phyloP scores from a whole-genome alignment of 139 green algal genomes.

The Desmodesmus armatus region DNA sequence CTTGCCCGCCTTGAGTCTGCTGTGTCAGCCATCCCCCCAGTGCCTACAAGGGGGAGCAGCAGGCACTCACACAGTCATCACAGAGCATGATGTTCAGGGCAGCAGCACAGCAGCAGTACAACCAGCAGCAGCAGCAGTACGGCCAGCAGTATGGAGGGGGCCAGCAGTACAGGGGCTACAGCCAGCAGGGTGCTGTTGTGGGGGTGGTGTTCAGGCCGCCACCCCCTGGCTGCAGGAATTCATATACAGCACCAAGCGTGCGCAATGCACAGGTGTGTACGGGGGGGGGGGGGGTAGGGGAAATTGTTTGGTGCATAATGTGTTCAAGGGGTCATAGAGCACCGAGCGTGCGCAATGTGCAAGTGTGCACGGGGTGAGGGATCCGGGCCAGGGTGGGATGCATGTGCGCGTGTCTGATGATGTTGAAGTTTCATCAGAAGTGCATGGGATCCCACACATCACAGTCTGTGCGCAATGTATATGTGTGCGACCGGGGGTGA shows the following conservation, averaged over 20 bases:
- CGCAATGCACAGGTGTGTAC: constrained; percentile 2
- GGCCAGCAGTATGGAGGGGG: background rate
- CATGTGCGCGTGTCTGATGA: too few species aligned
- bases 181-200: background rate
- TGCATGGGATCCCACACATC: too few species aligned
- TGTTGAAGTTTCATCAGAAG: too few species aligned
- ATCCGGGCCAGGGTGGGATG: too few species aligned
- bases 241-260: background rate
- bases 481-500: too few species aligned
- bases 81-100: constrained; percentile 26
- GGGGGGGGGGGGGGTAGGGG: background rate
- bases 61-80: constrained; percentile 10
- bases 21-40: constrained; percentile 14
- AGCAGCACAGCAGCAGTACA: background rate
- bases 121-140: constrained; percentile 20
- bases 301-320: background rate
- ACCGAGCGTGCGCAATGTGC: background rate
- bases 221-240: background rate
- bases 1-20: constrained; percentile 25
- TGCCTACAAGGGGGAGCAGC: background rate
- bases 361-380: background rate
- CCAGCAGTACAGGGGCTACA: background rate
- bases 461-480: too few species aligned
- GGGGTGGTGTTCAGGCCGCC: background rate
- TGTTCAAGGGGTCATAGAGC: too few species aligned